Percentiles rank a stretch among this genome's conserved stretches.
Conservation (phyloP, 1,284 basidiomycete genomes). For the Sanghuangporus weigelae region DNA sequence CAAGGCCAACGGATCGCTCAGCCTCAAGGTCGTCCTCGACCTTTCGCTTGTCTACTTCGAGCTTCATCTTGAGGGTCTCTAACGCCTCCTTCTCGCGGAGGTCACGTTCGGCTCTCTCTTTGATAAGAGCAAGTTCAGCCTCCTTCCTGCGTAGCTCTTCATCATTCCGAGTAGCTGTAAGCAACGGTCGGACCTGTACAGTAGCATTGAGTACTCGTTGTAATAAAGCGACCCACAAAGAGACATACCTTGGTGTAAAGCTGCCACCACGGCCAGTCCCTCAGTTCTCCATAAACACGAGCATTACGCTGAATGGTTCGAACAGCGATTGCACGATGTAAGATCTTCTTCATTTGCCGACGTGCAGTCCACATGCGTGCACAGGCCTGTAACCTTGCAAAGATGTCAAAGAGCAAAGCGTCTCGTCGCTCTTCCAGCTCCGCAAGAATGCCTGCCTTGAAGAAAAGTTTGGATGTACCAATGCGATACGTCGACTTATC, state of each 20-base stretch:
- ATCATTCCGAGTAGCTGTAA: slow-evolving; percentile 90
- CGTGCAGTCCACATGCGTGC: slow-evolving; percentile 84
- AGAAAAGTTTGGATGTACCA: slow-evolving; percentile 97
- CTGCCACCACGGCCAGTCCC: slow-evolving; percentile 99
- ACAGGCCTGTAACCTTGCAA: slow-evolving; percentile 83
- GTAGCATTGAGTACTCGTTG: slow-evolving; percentile 13
- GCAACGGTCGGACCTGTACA: slow-evolving; percentile 78
- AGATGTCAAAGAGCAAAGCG: slow-evolving; percentile 81
- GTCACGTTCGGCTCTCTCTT: slow-evolving; percentile 84
- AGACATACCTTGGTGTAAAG: slow-evolving; percentile 80
- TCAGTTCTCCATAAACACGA: slow-evolving; percentile 80
- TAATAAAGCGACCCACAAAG: not conserved
- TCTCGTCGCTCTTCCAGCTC: slow-evolving; percentile 95
- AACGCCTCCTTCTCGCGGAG: slow-evolving; percentile 74
- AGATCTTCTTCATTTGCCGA: slow-evolving; percentile 90
- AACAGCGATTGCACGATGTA: slow-evolving; percentile 90
- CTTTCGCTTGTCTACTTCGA: slow-evolving; percentile 78
- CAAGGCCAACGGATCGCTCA: slow-evolving; percentile 74
- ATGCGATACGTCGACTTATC: slow-evolving; percentile 86
- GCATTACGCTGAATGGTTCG: slow-evolving; percentile 94
- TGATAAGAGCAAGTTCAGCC: slow-evolving; percentile 75
- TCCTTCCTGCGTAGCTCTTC: slow-evolving; percentile 90
- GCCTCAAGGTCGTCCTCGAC: slow-evolving; percentile 80
- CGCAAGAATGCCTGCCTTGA: slow-evolving; percentile 98
- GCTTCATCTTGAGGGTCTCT: slow-evolving; percentile 70